Percentiles rank a stretch among this genome's conserved stretches.
Conservation (phyloP, 1,284 basidiomycete species). For the Cutaneotrichosporon sp. region DNA sequence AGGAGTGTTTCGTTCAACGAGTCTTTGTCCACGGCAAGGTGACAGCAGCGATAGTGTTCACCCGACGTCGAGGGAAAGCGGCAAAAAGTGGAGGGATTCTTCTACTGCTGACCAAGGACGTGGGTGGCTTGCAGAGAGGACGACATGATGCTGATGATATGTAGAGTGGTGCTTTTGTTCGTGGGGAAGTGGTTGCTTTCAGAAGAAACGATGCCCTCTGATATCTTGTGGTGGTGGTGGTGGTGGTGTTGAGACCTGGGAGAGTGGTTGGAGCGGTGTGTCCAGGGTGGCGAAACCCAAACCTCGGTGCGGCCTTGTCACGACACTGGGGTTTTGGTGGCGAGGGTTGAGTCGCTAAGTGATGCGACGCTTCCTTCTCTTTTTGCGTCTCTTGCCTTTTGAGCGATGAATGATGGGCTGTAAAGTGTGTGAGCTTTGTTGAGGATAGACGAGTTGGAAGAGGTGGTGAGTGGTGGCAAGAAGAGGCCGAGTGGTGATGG, state of each 20-base stretch:
- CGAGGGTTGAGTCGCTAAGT: neutral
- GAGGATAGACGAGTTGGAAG: neutral
- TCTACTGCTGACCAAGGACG: conserved; percentile 3
- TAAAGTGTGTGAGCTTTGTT: neutral
- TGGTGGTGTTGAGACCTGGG: neutral
- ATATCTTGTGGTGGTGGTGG: too few species aligned
- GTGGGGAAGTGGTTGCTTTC: neutral
- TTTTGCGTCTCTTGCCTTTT: conserved; percentile 6
- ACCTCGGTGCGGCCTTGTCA: neutral
- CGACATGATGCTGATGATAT: neutral
- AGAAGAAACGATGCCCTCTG: too few species aligned
- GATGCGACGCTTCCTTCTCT: neutral
- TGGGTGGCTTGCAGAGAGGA: neutral
- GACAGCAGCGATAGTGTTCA: too few species aligned
- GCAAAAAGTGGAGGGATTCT: neutral
- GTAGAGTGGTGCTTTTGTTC: neutral
- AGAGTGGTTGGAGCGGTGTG: neutral
- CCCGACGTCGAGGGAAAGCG: conserved; percentile 1
- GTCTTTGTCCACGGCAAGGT: neutral
- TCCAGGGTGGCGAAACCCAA: conserved; percentile 1
- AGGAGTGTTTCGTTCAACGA: neutral
- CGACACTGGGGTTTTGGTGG: neutral
- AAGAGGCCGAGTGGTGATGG: neutral
- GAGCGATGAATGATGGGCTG: neutral
- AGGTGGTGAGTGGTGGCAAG: neutral